Evolutionary conservation across 2,329 filamentous ascomycete species (phyloP).

Genomic region (Ophioceras dolichostomum): DNA sequence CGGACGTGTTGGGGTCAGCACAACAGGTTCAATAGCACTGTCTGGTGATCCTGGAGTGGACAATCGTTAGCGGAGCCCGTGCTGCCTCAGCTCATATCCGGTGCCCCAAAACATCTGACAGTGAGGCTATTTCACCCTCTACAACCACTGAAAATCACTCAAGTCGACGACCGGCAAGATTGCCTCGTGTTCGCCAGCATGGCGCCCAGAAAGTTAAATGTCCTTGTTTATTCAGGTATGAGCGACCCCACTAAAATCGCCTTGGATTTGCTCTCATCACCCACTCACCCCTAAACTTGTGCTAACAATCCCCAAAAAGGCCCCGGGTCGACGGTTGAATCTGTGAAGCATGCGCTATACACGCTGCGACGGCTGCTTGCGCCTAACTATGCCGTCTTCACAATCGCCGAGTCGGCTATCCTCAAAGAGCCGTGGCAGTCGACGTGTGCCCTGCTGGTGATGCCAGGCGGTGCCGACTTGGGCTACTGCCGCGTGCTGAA

Average conservation of each 20-base stretch:
- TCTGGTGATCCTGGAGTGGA: too few relatives aligned
- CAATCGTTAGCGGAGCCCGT: too few relatives aligned
- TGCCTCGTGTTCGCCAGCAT: constrained; percentile 26
- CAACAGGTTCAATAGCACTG: too few relatives aligned
- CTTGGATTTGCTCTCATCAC: background rate
- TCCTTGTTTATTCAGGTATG: constrained; percentile 83
- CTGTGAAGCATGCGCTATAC: constrained; percentile 80
- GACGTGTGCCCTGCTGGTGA: constrained; percentile 77
- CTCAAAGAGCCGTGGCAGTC: constrained; percentile 85
- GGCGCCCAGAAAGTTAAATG: constrained; percentile 65
- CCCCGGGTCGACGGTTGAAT: constrained; percentile 74
- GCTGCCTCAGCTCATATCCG: too few relatives aligned
- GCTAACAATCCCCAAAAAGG: constrained; percentile 37
- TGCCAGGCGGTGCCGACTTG: constrained; percentile 89
- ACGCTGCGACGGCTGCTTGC: constrained; percentile 76
- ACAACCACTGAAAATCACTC: too few relatives aligned
- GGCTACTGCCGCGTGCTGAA: constrained; percentile 84
- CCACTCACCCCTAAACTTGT: constrained; percentile 11
- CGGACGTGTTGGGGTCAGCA: too few relatives aligned
- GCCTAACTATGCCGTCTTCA: constrained; percentile 85
- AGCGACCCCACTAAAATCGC: constrained; percentile 13
- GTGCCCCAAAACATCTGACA: too few relatives aligned
- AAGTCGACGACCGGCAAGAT: too few relatives aligned
- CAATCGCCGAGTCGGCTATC: constrained; percentile 64
- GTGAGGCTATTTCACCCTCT: too few relatives aligned